Conservation (phyloP, 345 rosid genomes). For the Dimocarpus longan region DNA sequence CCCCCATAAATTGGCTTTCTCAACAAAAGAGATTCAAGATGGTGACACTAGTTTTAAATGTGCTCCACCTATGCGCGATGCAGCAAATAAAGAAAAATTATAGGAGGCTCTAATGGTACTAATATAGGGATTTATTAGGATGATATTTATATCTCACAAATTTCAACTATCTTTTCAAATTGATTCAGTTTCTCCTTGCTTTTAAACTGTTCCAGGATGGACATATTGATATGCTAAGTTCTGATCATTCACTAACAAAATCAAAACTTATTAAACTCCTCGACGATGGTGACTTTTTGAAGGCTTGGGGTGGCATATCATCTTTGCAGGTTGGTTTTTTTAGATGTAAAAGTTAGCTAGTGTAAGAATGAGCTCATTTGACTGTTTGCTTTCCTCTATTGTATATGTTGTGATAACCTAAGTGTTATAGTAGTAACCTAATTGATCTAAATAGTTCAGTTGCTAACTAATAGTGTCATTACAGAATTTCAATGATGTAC, state of each 20-base stretch:
- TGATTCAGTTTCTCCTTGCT: conserved; percentile 13
- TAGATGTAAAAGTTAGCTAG: neutral
- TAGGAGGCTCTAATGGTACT: conserved; percentile 92
- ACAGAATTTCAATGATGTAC: neutral
- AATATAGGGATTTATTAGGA: conserved; percentile 8
- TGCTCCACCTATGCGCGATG: conserved; percentile 87
- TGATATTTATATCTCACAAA: neutral
- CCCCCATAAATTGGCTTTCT: conserved; percentile 94
- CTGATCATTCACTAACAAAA: conserved; percentile 93
- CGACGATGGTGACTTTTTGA: conserved; percentile 78
- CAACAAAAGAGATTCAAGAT: conserved; percentile 85
- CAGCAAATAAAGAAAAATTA: conserved; percentile 70
- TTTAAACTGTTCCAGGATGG: conserved; percentile 59
- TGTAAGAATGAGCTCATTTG: neutral
- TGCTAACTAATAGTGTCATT: neutral
- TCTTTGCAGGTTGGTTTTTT: conserved; percentile 76
- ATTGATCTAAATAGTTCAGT: neutral
- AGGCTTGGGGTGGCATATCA: conserved; percentile 98
- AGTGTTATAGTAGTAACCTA: neutral
- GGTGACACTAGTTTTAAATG: conserved; percentile 98
- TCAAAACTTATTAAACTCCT: conserved; percentile 84
- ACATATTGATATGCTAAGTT: conserved; percentile 83
- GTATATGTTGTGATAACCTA: neutral
- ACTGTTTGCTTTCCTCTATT: neutral
- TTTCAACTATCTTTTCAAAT: conserved; percentile 11